Percentiles rank a stretch among this genome's conserved stretches.
Conservation (phyloP, 306 rosid species). For the Ochetophila trinervis region DNA sequence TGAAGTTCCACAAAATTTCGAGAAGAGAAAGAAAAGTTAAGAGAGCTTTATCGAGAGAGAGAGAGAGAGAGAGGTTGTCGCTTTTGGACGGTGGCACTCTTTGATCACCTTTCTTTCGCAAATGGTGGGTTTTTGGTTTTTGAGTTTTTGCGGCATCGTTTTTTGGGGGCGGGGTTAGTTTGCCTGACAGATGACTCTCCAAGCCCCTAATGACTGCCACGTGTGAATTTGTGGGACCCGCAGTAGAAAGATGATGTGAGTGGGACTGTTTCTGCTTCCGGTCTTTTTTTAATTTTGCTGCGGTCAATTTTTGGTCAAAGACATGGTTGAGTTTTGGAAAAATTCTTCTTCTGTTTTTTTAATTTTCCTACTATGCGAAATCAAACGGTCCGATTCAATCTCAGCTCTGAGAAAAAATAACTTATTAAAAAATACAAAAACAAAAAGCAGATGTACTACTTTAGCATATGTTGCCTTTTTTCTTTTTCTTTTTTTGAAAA, state of each 20-base stretch:
- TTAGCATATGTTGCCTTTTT: too few relatives aligned
- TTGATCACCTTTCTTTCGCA: not conserved
- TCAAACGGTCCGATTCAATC: too few relatives aligned
- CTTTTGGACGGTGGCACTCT: conserved; percentile 15
- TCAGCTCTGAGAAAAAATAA: too few relatives aligned
- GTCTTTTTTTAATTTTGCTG: not conserved
- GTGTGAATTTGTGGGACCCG: conserved; percentile 9
- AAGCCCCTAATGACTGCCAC: conserved; percentile 5
- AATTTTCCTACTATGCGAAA: too few relatives aligned
- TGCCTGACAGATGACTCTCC: conserved; percentile 2
- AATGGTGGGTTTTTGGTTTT: not conserved
- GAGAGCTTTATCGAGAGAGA: conserved; percentile 6
- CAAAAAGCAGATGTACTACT: too few relatives aligned
- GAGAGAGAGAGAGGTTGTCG: not conserved
- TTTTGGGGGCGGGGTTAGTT: not conserved
- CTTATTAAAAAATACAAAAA: too few relatives aligned
- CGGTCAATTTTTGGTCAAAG: not conserved
- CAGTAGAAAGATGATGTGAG: conserved; percentile 17
- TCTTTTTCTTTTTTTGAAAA: too few relatives aligned
- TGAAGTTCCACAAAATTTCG: conserved; percentile 18
- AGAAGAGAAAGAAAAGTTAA: too few relatives aligned
- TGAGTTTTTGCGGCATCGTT: not conserved
- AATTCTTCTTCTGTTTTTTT: too few relatives aligned
- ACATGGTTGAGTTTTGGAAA: too few relatives aligned
- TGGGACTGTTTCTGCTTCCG: not conserved